Evolutionary conservation across 208 protist species (phyloP), one percentile per base, ranked within the genome.

Genomic region (Balamuthia mandrillaris): DNA sequence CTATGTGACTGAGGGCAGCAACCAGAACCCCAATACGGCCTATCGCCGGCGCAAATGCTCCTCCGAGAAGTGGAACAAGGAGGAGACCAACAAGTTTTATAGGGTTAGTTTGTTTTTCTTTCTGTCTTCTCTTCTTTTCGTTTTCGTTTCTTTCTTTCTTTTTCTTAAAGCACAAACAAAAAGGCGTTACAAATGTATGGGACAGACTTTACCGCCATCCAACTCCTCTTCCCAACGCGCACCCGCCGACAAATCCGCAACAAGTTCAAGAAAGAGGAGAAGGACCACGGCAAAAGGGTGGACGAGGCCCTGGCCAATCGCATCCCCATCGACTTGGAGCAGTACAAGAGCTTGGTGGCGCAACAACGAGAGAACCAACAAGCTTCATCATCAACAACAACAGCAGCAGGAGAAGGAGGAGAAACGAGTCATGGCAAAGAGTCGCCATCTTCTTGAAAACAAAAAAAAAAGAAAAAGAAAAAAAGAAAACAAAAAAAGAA

Each of bases 241-340:
- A 42, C 68, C 16, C 44, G 84, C 24, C 37, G 65, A n/a, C 74
- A 87, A 37, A 87, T 87, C 12, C 27, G 74, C 12, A 87, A 83
- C 52, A 87, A 87, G 75, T 87, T 75, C 63, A 87, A 87, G 63
- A 83, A 84, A 29, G 84, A 87, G 31, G 84, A 87, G 58, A 83
- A 58, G 35, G 74, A 83, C 12, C 41, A 87, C 41, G 37, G 47
- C 21, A 21, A 84, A 0, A 14, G 49, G 14, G 82, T 87, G n/a
- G 68, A 87, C 33, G 27, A 27, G 45, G 61, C 61, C 0, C 56
- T 85, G 29, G 5, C 45, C 3, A 51, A 31, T 21, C 56, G 61
- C n/a, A 18, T 56, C 10, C 61, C 81, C n/a, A 33, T 85, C 37
- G 81, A n/a, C n/a, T n/a, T n/a, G n/a, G n/a, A n/a, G n/a, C n/a